These are phyloP conservation scores for Backusella tuberculispora DNA, from an alignment of 192 early-diverging fungal genomes.

Conservation along the genomic window DNA sequence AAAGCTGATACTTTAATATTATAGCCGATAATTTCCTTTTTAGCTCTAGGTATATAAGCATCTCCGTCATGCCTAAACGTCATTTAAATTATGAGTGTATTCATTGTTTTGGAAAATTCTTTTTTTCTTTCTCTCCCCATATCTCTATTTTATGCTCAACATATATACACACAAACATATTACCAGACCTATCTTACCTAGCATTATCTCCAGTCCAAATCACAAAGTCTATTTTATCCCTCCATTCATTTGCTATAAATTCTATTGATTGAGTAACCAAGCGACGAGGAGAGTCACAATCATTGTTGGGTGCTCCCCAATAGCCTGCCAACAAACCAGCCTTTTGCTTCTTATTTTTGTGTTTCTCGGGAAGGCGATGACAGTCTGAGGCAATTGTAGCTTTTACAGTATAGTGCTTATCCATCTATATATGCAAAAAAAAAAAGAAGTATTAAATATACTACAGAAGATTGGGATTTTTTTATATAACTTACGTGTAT, in stretches of 20 bases:
- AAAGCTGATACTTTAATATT: conserved; percentile 52
- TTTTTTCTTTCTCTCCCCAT: not conserved
- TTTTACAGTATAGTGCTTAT: conserved; percentile 60
- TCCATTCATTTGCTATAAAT: conserved; percentile 56
- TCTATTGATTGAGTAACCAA: conserved; percentile 66
- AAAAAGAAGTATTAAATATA: not conserved
- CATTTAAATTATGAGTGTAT: not conserved
- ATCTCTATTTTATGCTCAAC: not conserved
- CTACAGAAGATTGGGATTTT: not conserved
- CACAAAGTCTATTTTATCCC: conserved; percentile 68
- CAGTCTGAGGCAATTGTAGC: conserved; percentile 64
- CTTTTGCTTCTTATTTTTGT: conserved; percentile 24
- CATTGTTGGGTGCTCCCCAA: conserved; percentile 61
- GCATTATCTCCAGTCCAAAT: conserved; percentile 82
- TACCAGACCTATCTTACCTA: conserved; percentile 41
- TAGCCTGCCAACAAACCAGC: conserved; percentile 46
- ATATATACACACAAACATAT: not conserved
- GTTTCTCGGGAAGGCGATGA: conserved; percentile 47
- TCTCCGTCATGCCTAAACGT: conserved; percentile 71
- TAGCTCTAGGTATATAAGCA: conserved; percentile 59
- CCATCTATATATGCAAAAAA: conserved; percentile 39
- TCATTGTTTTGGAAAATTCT: not conserved
- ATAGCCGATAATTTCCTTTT: conserved; percentile 62
- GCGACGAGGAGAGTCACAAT: conserved; percentile 66
- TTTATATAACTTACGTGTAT: conserved; percentile 52